Conservation (phyloP, 169 alveolate species). For the Eimeria maxima region DNA sequence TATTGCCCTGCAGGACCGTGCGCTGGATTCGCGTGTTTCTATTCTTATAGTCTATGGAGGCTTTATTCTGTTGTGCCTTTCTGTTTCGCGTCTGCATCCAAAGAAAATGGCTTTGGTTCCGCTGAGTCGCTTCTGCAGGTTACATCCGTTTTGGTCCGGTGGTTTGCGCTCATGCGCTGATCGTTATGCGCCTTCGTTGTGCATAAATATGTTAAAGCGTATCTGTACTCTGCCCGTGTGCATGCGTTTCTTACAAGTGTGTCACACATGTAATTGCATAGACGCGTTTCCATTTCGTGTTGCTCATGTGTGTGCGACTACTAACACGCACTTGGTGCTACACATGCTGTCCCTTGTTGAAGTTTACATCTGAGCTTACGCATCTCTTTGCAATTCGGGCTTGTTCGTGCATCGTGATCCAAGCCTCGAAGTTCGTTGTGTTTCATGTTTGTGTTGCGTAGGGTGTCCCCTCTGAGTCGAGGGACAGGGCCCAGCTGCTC, state of each 20-base stretch:
- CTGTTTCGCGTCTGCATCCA: not conserved
- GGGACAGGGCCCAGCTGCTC: slow-evolving; percentile 93
- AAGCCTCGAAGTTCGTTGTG: not conserved
- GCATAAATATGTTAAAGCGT: too few relatives aligned
- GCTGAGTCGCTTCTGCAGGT: not conserved
- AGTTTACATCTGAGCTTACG: not conserved
- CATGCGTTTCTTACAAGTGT: too few relatives aligned
- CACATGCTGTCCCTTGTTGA: not conserved
- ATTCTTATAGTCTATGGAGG: not conserved
- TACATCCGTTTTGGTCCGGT: not conserved
- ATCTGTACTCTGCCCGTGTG: too few relatives aligned
- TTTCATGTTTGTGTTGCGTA: not conserved
- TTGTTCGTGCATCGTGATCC: not conserved
- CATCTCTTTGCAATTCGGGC: not conserved
- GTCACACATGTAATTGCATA: not conserved
- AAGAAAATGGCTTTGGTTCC: not conserved
- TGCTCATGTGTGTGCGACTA: not conserved
- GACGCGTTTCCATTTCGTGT: not conserved
- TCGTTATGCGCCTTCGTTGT: not conserved
- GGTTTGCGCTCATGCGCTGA: not conserved
- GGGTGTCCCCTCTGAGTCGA: slow-evolving; percentile 83
- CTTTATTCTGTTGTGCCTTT: not conserved
- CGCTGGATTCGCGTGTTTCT: not conserved
- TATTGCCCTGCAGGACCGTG: not conserved
- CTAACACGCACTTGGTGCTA: not conserved